These are phyloP conservation scores for Cyclotella atomus DNA, from an alignment of 108 stramenopile genomes.

Conservation along the genomic window DNA sequence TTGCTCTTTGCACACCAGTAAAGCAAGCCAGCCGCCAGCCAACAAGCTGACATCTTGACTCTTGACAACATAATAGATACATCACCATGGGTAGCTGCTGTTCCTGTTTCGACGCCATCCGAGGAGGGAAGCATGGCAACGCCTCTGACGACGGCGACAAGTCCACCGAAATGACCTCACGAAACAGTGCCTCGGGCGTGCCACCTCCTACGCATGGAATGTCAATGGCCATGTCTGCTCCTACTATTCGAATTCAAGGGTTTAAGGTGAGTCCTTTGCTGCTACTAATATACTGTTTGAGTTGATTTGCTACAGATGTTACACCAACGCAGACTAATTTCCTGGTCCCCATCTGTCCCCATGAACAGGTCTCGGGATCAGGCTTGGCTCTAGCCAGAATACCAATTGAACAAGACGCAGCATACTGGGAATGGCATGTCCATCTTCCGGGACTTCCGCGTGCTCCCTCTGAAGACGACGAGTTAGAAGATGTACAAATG, in stretches of 20 bases:
- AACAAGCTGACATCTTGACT: neutral
- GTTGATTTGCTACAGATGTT: too few relatives aligned
- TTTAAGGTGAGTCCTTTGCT: slow-evolving; percentile 25
- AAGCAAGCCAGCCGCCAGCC: neutral
- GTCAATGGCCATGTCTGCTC: slow-evolving; percentile 63
- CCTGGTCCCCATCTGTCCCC: too few relatives aligned
- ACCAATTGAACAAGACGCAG: slow-evolving; percentile 85
- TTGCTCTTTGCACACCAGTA: too few relatives aligned
- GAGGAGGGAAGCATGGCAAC: slow-evolving; percentile 36
- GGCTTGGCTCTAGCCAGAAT: slow-evolving; percentile 73
- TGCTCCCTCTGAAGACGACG: slow-evolving; percentile 36
- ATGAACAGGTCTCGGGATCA: slow-evolving; percentile 52
- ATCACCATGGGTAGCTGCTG: slow-evolving; percentile 56
- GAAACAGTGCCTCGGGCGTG: slow-evolving; percentile 26
- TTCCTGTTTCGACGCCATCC: slow-evolving; percentile 54
- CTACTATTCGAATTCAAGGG: slow-evolving; percentile 51
- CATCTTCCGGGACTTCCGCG: slow-evolving; percentile 35
- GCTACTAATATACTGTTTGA: too few relatives aligned
- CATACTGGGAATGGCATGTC: slow-evolving; percentile 89
- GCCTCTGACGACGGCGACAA: slow-evolving; percentile 1
- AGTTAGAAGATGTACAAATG: slow-evolving; percentile 33
- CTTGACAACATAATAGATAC: slow-evolving; percentile 6
- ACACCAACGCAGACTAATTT: too few relatives aligned
- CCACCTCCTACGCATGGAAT: slow-evolving; percentile 32
- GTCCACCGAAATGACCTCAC: slow-evolving; percentile 39